phyloP scores from a whole-genome alignment of 192 early-diverging fungal species.

The Coemansia sp. region DNA sequence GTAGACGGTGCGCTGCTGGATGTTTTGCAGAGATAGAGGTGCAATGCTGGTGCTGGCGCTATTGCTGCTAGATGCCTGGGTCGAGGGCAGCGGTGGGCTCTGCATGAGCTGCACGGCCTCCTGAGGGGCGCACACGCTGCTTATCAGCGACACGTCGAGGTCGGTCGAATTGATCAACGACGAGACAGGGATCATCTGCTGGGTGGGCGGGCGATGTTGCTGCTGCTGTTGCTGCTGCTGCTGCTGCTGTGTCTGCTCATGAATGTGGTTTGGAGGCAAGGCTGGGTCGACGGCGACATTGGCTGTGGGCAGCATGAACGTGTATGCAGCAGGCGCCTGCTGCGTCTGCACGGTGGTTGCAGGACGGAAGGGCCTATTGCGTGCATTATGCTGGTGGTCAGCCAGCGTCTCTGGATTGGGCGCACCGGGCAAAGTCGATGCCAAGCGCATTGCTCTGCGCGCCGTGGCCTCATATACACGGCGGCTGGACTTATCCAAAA shows the following conservation, averaged over 20 bases:
- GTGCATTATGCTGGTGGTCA: slow-evolving; percentile 6
- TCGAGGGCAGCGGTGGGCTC: background rate
- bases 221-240: slow-evolving; percentile 9
- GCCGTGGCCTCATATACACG: slow-evolving; percentile 51
- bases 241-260: background rate
- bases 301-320: slow-evolving; percentile 18
- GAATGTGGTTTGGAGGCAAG: too few species aligned
- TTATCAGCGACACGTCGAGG: slow-evolving; percentile 31
- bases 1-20: background rate
- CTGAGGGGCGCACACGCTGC: slow-evolving; percentile 47
- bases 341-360: background rate
- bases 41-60: slow-evolving; percentile 1
- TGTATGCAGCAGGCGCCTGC: slow-evolving; percentile 5
- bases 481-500: slow-evolving; percentile 61
- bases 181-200: slow-evolving; percentile 38
- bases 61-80: background rate
- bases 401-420: slow-evolving; percentile 1
- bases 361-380: background rate
- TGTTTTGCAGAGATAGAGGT: background rate
- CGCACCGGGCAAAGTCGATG: slow-evolving; percentile 9
- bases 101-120: slow-evolving; percentile 34
- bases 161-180: slow-evolving; percentile 39
- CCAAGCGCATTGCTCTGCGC: slow-evolving; percentile 28
- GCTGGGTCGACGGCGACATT: slow-evolving; percentile 18
- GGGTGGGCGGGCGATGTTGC: slow-evolving; percentile 6